phyloP scores from a whole-genome alignment of 768 basidiomycete species.

The Gelatoporia subvermispora region DNA sequence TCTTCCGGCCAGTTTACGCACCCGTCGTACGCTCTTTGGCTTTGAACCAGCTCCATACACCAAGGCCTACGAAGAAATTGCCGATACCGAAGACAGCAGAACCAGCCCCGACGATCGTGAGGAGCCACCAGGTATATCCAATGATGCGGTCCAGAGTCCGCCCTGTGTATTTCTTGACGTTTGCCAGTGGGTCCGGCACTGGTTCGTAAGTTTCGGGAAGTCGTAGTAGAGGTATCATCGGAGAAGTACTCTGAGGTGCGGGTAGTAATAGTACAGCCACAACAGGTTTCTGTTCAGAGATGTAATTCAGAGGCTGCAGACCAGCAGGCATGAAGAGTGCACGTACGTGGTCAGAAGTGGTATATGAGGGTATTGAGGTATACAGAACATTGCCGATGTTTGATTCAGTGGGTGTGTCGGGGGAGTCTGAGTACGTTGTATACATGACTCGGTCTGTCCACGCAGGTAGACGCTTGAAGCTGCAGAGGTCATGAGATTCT shows the following conservation, averaged over 20 bases:
- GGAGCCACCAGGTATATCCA: constrained; percentile 75
- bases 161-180: constrained; percentile 60
- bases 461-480: constrained; percentile 70
- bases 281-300: constrained; percentile 70
- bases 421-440: constrained; percentile 65
- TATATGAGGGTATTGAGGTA: constrained; percentile 77
- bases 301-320: not conserved
- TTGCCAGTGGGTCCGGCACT: constrained; percentile 47
- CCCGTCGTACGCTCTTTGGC: not conserved
- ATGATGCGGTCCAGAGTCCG: constrained; percentile 65
- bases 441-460: constrained; percentile 95
- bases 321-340: not conserved
- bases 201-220: constrained; percentile 51
- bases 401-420: constrained; percentile 44
- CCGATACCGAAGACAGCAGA: constrained; percentile 63
- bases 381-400: constrained; percentile 66
- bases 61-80: constrained; percentile 66
- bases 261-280: constrained; percentile 63
- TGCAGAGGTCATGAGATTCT: constrained; percentile 21
- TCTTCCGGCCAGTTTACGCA: not conserved
- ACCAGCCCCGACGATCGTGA: constrained; percentile 75
- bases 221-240: constrained; percentile 36
- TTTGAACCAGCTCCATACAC: constrained; percentile 62
- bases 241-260: constrained; percentile 17
- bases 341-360: constrained; percentile 85